A percentile compares a stretch with the other conserved stretches of the same genome.
Evolutionary conservation across 2,329 filamentous ascomycete genomes (phyloP).

Genomic region (Monilinia fructicola): DNA sequence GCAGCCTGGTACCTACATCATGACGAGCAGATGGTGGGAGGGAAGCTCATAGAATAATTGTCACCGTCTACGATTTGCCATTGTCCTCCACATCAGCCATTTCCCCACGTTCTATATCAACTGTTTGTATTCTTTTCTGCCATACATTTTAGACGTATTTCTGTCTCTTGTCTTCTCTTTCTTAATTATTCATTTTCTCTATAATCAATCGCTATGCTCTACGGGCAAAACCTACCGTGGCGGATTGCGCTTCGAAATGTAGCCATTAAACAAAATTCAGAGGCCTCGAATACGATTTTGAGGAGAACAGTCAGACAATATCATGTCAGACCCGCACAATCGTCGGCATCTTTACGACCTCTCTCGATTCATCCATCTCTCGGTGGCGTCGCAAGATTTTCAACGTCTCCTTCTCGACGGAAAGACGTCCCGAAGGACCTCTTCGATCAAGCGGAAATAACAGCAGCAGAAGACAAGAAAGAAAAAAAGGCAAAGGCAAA

Average conservation of each 20-base stretch:
- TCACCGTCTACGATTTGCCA: constrained; percentile 5
- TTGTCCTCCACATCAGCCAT: constrained; percentile 15
- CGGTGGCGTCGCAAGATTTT: constrained; percentile 46
- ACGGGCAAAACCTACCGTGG: constrained; percentile 65
- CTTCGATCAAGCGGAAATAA: constrained; percentile 43
- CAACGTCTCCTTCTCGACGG: constrained; percentile 51
- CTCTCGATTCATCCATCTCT: constrained; percentile 54
- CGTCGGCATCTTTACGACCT: constrained; percentile 62
- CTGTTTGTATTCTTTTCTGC: constrained; percentile 3
- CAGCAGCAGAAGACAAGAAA: constrained; percentile 46
- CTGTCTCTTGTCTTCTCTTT: constrained; percentile 9
- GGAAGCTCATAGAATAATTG: constrained; percentile 23
- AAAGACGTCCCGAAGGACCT: constrained; percentile 44
- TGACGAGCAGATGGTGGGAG: constrained; percentile 21
- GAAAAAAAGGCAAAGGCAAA: constrained; percentile 38
- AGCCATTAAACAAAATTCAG: constrained; percentile 27
- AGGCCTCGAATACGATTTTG: constrained; percentile 27
- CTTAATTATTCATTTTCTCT: neutral
- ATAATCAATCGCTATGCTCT: constrained; percentile 51
- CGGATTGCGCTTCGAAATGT: constrained; percentile 51
- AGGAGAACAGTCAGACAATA: constrained; percentile 32
- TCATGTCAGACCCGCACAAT: constrained; percentile 56
- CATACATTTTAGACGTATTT: neutral
- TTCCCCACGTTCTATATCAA: neutral
- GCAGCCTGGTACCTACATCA: constrained; percentile 18